A percentile compares a stretch with the other conserved stretches of the same genome.
Evolutionary conservation across 1,284 basidiomycete genomes (phyloP).

Genomic region (Bjerkandera adusta): DNA sequence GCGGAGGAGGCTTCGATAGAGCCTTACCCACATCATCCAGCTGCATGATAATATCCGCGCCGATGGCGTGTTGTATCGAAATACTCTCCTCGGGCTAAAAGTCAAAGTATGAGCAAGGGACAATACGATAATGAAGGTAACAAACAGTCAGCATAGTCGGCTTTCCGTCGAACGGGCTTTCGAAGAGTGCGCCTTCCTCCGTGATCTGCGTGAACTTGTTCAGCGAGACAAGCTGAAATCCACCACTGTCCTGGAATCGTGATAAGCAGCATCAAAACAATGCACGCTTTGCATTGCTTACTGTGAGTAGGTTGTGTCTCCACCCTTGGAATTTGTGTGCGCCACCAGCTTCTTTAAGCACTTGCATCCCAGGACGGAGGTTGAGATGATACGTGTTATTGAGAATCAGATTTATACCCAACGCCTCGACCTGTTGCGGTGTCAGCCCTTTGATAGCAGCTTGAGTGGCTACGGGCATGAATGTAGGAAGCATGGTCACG

Average conservation of each 20-base stretch:
- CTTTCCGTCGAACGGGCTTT: constrained; percentile 79
- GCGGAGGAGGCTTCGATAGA: not conserved
- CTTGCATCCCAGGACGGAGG: constrained; percentile 71
- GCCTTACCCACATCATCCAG: constrained; percentile 82
- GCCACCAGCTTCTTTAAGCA: constrained; percentile 71
- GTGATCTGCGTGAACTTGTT: constrained; percentile 82
- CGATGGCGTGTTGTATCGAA: constrained; percentile 81
- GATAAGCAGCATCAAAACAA: constrained; percentile 6
- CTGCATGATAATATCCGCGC: constrained; percentile 90
- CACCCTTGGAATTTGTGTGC: constrained; percentile 86
- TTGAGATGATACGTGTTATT: constrained; percentile 89
- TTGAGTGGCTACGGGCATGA: constrained; percentile 90
- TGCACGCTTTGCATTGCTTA: constrained; percentile 23
- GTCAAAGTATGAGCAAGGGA: not conserved
- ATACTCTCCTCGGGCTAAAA: constrained; percentile 82
- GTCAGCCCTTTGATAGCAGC: constrained; percentile 85
- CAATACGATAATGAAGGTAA: constrained; percentile 5
- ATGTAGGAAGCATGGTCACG: constrained; percentile 77
- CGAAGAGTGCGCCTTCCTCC: constrained; percentile 82
- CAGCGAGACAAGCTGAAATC: constrained; percentile 83
- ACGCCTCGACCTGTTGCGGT: constrained; percentile 76
- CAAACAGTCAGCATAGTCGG: constrained; percentile 81
- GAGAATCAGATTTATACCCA: constrained; percentile 76
- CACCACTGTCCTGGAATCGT: constrained; percentile 69
- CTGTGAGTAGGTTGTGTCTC: constrained; percentile 78